phyloP scores from a whole-genome alignment of 2,329 filamentous ascomycete species.

The Arachnopeziza araneosa region DNA sequence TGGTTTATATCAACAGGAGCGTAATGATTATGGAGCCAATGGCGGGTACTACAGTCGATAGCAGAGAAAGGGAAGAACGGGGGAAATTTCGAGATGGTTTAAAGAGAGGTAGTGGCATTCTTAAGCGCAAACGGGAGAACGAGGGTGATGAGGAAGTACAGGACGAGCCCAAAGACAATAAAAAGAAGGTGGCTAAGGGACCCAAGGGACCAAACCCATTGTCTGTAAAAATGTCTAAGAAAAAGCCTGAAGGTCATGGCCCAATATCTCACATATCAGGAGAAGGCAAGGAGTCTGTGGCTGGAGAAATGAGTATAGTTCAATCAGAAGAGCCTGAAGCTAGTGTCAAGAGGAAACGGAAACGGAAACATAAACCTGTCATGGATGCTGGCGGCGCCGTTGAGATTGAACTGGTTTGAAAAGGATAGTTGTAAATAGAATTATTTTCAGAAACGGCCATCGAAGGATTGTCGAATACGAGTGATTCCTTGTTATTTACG shows the following conservation, averaged over 20 bases:
- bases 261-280: too few species aligned
- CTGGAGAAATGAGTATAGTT: background rate
- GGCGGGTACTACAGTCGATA: conserved; percentile 58
- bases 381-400: background rate
- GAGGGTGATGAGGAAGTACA: conserved; percentile 17
- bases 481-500: too few species aligned
- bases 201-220: conserved; percentile 67
- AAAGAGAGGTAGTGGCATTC: conserved; percentile 40
- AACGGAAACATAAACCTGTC: conserved; percentile 3
- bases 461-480: too few species aligned
- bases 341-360: conserved; percentile 1
- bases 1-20: conserved; percentile 73
- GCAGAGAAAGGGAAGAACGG: conserved; percentile 63
- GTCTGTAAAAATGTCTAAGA: conserved; percentile 64
- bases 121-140: conserved; percentile 33
- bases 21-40: conserved; percentile 78
- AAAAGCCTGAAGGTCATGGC: conserved; percentile 27
- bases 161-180: conserved; percentile 20
- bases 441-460: too few species aligned
- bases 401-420: background rate
- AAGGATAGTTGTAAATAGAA: background rate
- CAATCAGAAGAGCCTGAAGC: background rate
- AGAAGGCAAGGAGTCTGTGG: background rate
- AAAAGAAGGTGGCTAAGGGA: conserved; percentile 54
- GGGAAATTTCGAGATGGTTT: conserved; percentile 69